Evolutionary conservation across 306 rosid species (phyloP).

Genomic region (Castanea mollissima): DNA sequence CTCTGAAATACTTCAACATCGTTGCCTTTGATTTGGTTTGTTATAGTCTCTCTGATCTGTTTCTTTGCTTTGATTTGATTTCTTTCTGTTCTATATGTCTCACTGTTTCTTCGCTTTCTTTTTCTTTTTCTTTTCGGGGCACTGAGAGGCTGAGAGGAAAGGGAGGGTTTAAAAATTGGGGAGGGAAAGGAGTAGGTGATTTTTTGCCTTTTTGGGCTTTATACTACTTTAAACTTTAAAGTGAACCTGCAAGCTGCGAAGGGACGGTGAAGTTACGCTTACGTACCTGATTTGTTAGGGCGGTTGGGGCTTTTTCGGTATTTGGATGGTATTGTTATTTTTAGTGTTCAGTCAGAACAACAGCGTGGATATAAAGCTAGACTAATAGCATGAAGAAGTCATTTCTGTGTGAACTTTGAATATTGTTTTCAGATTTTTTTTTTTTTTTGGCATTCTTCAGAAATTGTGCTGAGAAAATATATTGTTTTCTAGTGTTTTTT

Average conservation of each 20-base stretch:
- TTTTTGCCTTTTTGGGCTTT: background rate
- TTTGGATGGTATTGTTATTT: background rate
- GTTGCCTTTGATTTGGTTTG: background rate
- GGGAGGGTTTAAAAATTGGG: conserved; percentile 48
- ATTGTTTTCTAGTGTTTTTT: too few relatives aligned
- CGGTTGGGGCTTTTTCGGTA: conserved; percentile 22
- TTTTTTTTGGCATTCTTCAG: too few relatives aligned
- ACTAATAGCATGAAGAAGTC: background rate
- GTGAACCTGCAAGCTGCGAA: too few relatives aligned
- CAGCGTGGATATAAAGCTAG: conserved; percentile 43
- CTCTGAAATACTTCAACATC: conserved; percentile 50
- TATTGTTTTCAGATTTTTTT: too few relatives aligned
- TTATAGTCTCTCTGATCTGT: background rate
- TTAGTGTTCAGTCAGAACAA: background rate
- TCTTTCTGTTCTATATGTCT: background rate
- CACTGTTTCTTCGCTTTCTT: background rate
- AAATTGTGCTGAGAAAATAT: too few relatives aligned
- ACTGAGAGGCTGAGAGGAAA: background rate
- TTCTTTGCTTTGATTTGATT: background rate
- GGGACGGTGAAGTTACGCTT: conserved; percentile 1
- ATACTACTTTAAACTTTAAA: background rate
- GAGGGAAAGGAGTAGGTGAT: conserved; percentile 42
- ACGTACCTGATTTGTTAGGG: background rate
- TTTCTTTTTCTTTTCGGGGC: conserved; percentile 1
- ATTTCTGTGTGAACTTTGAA: too few relatives aligned